Percentiles rank a stretch among this genome's conserved stretches.
Conservation (phyloP, 306 rosid genomes). For the Herpetospermum pedunculosum region DNA sequence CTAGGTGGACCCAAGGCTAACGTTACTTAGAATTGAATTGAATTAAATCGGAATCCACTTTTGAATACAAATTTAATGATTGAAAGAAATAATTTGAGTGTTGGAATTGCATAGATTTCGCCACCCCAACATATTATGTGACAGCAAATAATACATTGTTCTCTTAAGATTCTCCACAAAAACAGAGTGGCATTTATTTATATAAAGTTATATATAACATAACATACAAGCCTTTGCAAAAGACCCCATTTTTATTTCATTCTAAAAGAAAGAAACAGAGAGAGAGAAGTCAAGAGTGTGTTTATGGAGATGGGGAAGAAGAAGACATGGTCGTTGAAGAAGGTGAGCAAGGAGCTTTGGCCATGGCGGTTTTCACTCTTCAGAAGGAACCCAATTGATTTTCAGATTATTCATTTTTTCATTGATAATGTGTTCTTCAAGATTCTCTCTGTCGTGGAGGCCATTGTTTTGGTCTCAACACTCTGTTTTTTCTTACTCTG, state of each 20-base stretch:
- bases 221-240: not conserved
- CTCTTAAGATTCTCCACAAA: not conserved
- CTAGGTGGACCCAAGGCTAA: not conserved
- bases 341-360: constrained; percentile 30
- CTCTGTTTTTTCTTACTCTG: constrained; percentile 58
- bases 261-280: not conserved
- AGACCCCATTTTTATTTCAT: not conserved
- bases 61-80: not conserved
- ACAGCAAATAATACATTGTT: constrained; percentile 1
- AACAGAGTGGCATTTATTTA: not conserved
- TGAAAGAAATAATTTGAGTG: not conserved
- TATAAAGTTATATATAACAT: no score
- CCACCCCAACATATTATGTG: not conserved
- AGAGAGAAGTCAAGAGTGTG: not conserved
- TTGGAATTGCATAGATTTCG: not conserved
- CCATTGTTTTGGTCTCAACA: constrained; percentile 39
- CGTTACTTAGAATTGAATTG: not conserved
- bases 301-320: not conserved
- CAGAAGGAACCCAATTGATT: constrained; percentile 25
- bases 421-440: constrained; percentile 38
- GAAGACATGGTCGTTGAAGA: constrained; percentile 36
- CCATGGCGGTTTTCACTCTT: constrained; percentile 28
- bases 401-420: constrained; percentile 23
- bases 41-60: not conserved
- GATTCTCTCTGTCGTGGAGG: constrained; percentile 37